Evolutionary conservation across 73 alveolate species (phyloP), one percentile per base, ranked within the genome.

Genomic region (Symbiodinium natans): DNA sequence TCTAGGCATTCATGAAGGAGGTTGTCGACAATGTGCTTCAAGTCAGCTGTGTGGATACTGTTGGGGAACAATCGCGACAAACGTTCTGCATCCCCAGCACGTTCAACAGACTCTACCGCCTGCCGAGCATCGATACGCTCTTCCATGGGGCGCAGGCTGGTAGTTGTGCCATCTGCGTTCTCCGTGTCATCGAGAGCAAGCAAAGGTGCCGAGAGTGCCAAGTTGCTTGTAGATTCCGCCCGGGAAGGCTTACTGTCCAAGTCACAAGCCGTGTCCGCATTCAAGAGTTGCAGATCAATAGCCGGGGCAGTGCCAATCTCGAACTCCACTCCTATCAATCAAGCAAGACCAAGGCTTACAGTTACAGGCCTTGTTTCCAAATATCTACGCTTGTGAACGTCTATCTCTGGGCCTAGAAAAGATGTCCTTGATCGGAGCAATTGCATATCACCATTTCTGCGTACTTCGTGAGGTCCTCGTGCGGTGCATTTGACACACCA

Each of bases 11-110:
- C 82, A 33, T 40, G 54, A 1, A 85, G 82, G 31, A 85, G 6
- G 23, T 85, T 85, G 54, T 85, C 93, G 33, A 31, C 36, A 2
- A 85, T 34, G 38, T 85, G 93, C 8, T 85, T 85, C 52, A 85
- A 15, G 33, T 85, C 93, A 3, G 82, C n/a, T 0, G 93, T 85
- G 40, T 9, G 93, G 4, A 43, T n/a, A 3, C 29, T 1, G 17
- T 85, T 85, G 4, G 93, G 93, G 52, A 19, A 85, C 1, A 85
- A 19, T 0, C 75, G 73, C 1, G 46, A 43, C 43, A 83, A 38
- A 7, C 88, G 88, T 15, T 34, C 59, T 2, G 56, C 63, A 3
- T 80, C 88, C 5, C 38, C 21, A 5, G 7, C 41, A 29, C 31
- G 46, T n/a, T 6, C 21, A 43, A 11, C 85, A 25, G 43, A 15